Evolutionary conservation across 495 filamentous ascomycete genomes (phyloP).

Genomic region (Aspergillus conjunctus): DNA sequence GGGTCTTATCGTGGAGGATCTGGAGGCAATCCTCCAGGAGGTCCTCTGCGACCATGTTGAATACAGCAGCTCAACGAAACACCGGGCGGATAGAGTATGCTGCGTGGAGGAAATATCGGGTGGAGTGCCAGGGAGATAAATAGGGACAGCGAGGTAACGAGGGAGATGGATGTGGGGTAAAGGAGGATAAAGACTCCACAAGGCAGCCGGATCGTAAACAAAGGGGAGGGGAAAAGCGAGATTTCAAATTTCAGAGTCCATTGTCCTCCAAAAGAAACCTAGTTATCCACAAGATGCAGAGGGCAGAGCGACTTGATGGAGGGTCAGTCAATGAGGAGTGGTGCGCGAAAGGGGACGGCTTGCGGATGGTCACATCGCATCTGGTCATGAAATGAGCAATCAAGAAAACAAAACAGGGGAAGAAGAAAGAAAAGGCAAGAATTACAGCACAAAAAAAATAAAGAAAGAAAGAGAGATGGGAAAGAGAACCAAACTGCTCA

Average conservation of each 20-base stretch:
- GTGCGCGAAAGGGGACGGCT: constrained; percentile 28
- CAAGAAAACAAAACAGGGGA: constrained; percentile 13
- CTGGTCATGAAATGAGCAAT: constrained; percentile 25
- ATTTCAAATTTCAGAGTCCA: constrained; percentile 18
- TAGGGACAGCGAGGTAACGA: constrained; percentile 19
- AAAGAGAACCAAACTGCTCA: constrained; percentile 1
- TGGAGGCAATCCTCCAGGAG: constrained; percentile 89
- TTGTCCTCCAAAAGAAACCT: constrained; percentile 7
- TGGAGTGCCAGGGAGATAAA: constrained; percentile 13
- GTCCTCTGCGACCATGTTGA: constrained; percentile 83
- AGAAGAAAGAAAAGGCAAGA: constrained; percentile 1
- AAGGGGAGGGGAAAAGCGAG: constrained; percentile 1
- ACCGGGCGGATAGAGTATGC: neutral
- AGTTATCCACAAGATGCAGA: constrained; percentile 5
- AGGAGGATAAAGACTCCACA: constrained; percentile 17
- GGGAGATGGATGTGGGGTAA: constrained; percentile 25
- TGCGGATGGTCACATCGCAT: constrained; percentile 43
- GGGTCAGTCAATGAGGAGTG: constrained; percentile 19
- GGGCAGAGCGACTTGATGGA: constrained; percentile 6
- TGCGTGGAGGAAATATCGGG: constrained; percentile 11
- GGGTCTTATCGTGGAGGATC: constrained; percentile 74
- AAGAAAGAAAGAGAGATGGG: neutral
- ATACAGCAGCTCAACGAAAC: neutral
- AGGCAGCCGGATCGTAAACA: constrained; percentile 9
- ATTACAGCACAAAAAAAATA: neutral